Evolutionary conservation across 768 basidiomycete species (phyloP).

Genomic region (Strobilomyces dryophilus): DNA sequence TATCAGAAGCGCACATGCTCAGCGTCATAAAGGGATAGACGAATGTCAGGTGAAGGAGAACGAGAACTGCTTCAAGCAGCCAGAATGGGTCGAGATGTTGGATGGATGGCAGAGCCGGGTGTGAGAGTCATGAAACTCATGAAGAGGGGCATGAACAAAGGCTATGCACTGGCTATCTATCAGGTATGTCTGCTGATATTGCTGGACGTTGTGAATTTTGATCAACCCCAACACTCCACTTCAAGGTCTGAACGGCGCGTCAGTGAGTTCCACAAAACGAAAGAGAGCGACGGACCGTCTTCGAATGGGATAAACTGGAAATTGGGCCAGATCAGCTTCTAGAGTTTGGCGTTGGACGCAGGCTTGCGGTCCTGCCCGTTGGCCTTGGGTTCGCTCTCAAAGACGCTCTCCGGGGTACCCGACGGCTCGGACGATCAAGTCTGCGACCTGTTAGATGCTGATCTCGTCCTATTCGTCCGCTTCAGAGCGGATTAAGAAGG

Average conservation of each 20-base stretch:
- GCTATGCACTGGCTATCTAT: conserved; percentile 72
- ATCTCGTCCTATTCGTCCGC: conserved; percentile 94
- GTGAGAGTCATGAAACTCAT: too few species aligned
- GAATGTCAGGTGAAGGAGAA: too few species aligned
- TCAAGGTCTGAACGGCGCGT: conserved; percentile 50
- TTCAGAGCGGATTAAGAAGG: conserved; percentile 23
- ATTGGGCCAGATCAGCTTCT: conserved; percentile 59
- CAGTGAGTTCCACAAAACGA: background rate
- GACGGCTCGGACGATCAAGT: conserved; percentile 84
- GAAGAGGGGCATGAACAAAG: conserved; percentile 59
- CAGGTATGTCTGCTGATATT: conserved; percentile 47
- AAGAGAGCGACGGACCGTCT: conserved; percentile 44
- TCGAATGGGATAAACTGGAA: conserved; percentile 94
- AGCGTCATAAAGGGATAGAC: too few species aligned
- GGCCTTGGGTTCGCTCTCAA: conserved; percentile 60
- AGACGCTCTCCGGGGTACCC: conserved; percentile 68
- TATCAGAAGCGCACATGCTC: conserved; percentile 24
- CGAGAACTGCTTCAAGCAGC: too few species aligned
- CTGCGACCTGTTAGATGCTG: conserved; percentile 85
- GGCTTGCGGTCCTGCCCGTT: conserved; percentile 98
- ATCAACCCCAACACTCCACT: conserved; percentile 58
- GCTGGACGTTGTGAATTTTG: background rate
- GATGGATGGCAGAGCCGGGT: too few species aligned
- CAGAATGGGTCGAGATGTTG: too few species aligned
- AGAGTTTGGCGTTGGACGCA: conserved; percentile 85